Evolutionary conservation across 139 green algal genomes (phyloP), one percentile per base, ranked within the genome.

Genomic region (Chlamydomonas schloesseri): DNA sequence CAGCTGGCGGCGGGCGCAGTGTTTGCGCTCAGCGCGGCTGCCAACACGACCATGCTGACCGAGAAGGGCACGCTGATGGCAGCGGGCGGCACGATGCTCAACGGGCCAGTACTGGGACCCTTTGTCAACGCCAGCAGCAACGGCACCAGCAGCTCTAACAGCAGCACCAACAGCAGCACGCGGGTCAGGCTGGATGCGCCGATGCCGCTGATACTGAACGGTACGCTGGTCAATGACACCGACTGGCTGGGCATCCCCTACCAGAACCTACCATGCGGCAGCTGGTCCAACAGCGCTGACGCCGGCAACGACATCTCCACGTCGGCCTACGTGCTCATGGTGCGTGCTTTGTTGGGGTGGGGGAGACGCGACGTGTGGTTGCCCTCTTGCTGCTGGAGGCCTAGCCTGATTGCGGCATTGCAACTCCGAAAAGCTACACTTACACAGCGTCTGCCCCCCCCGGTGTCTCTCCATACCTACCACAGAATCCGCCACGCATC

Each of bases 311-410:
- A 83, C 28, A 53, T 83, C 33, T 21, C 62, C 15, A 65, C 62
- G 14, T 65, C 77, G 37, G 60, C 77, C 9, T 83, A 73, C 58
- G 73, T 74, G 37, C 28, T 83, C 2, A 2, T 74, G 77, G 77
- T 83, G 37, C 31, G 42, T 53, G n/a, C n/a, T n/a, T n/a, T n/a
- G n/a, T n/a, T n/a, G n/a, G n/a, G n/a, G n/a, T n/a, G n/a, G n/a
- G n/a, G n/a, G n/a, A n/a, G n/a, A n/a, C n/a, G n/a, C n/a, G n/a
- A n/a, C n/a, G n/a, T n/a, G n/a, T n/a, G n/a, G n/a, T n/a, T n/a
- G n/a, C n/a, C n/a, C n/a, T n/a, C n/a, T n/a, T n/a, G n/a, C n/a
- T n/a, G n/a, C n/a, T n/a, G n/a, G n/a, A n/a, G n/a, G n/a, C n/a
- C n/a, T n/a, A n/a, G n/a, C n/a, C n/a, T n/a, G n/a, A n/a, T n/a